phyloP scores from a whole-genome alignment of 441 rosid genomes.

The Eruca vesicaria region DNA sequence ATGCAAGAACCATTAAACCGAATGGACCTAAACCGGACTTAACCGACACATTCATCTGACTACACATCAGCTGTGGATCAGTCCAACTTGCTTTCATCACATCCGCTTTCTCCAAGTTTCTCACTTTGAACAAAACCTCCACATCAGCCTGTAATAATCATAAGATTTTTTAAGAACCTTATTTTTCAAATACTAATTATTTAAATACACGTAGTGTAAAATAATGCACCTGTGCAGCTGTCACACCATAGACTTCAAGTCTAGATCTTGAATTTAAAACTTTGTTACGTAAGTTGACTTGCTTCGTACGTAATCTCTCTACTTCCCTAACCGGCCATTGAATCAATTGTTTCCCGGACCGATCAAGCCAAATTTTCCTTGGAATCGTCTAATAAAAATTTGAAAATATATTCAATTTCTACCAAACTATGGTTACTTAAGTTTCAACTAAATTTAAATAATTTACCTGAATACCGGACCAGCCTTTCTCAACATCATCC shows the following conservation, averaged over 20 bases:
- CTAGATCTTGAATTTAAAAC: constrained; percentile 23
- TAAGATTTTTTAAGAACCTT: background rate
- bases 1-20: constrained; percentile 68
- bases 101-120: constrained; percentile 52
- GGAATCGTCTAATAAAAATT: constrained; percentile 52
- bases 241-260: background rate
- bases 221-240: constrained; percentile 43
- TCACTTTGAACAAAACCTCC: constrained; percentile 49
- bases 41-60: constrained; percentile 48
- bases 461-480: constrained; percentile 86
- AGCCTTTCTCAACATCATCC: constrained; percentile 66
- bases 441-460: background rate
- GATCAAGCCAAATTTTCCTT: constrained; percentile 52
- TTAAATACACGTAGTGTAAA: background rate
- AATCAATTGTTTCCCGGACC: constrained; percentile 55
- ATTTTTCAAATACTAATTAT: background rate
- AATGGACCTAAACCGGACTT: constrained; percentile 70
- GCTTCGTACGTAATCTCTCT: constrained; percentile 44
- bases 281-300: constrained; percentile 33
- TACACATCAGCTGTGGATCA: constrained; percentile 56
- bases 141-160: constrained; percentile 41
- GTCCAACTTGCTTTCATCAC: constrained; percentile 50
- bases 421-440: background rate
- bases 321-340: constrained; percentile 72
- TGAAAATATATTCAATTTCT: background rate